phyloP scores from a whole-genome alignment of 179 eudicot genomes.

The Spergularia azorica region DNA sequence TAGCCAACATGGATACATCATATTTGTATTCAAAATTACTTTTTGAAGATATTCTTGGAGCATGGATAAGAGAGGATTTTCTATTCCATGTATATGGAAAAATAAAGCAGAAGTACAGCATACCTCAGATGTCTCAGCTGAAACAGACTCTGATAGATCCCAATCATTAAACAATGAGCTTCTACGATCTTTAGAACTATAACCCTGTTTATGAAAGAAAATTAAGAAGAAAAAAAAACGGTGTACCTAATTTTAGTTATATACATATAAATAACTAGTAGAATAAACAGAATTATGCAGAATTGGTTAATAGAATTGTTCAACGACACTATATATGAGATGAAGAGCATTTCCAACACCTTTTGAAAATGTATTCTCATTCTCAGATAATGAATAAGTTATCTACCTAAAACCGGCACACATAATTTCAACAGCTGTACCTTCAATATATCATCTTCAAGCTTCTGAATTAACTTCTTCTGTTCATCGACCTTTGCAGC shows the following conservation, averaged over 20 bases:
- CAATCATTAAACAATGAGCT: slow-evolving; percentile 78
- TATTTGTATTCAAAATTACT: background rate
- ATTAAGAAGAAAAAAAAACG: background rate
- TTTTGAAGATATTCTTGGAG: background rate
- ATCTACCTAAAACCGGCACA: background rate
- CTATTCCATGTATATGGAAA: background rate
- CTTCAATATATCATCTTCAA: slow-evolving; percentile 97
- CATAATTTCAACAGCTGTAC: slow-evolving; percentile 33
- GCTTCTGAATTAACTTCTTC: slow-evolving; percentile 85
- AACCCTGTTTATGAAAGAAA: slow-evolving; percentile 57
- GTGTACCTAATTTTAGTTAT: too few species aligned
- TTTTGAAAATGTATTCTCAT: background rate
- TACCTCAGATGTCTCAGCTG: slow-evolving; percentile 77
- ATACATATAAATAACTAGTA: background rate
- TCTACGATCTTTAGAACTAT: slow-evolving; percentile 79
- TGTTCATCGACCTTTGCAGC: slow-evolving; percentile 71
- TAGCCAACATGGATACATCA: background rate
- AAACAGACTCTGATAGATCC: slow-evolving; percentile 89
- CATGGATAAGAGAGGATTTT: background rate
- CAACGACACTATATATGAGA: background rate
- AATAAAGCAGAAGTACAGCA: slow-evolving; percentile 12
- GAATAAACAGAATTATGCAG: background rate
- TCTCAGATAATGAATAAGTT: background rate
- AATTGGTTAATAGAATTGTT: background rate
- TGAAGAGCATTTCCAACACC: background rate